Conservation (phyloP, 1,139 yeast genomes). For the Candida albicans region DNA sequence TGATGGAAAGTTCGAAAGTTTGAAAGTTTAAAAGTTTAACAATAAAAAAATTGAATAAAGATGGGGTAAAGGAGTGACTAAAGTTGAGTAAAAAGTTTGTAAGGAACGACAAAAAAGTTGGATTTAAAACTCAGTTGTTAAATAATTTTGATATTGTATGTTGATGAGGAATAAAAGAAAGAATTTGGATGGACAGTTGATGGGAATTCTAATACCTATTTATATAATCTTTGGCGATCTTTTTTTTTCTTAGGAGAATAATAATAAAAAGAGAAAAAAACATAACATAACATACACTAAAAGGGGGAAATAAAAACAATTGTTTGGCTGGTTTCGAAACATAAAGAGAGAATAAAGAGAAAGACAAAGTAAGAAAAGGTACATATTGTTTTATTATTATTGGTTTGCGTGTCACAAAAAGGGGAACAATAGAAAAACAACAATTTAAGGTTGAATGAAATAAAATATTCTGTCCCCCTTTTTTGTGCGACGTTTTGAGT, state of each 20-base stretch:
- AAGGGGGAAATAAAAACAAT: background rate
- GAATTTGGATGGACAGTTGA: background rate
- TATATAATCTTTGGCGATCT: background rate
- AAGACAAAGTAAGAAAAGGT: too few species aligned
- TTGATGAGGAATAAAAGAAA: background rate
- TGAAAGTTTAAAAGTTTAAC: conserved; percentile 1
- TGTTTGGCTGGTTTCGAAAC: background rate
- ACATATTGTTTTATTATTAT: too few species aligned
- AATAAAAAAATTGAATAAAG: conserved; percentile 1
- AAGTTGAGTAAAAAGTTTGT: conserved; percentile 1
- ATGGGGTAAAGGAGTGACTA: conserved; percentile 4
- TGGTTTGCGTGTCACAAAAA: too few species aligned
- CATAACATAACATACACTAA: background rate
- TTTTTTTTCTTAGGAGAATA: background rate
- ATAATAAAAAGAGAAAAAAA: background rate
- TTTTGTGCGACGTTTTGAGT: too few species aligned
- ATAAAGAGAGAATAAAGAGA: background rate
- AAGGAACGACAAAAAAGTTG: conserved; percentile 5
- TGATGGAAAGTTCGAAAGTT: conserved; percentile 1
- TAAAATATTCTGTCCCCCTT: too few species aligned
- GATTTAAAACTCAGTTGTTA: background rate
- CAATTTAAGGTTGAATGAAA: too few species aligned
- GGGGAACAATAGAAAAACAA: too few species aligned
- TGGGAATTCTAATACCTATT: conserved; percentile 1
- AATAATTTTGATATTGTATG: too few species aligned